Evolutionary conservation across 2,329 filamentous ascomycete genomes (phyloP).

Genomic region (Bisporella sp.): DNA sequence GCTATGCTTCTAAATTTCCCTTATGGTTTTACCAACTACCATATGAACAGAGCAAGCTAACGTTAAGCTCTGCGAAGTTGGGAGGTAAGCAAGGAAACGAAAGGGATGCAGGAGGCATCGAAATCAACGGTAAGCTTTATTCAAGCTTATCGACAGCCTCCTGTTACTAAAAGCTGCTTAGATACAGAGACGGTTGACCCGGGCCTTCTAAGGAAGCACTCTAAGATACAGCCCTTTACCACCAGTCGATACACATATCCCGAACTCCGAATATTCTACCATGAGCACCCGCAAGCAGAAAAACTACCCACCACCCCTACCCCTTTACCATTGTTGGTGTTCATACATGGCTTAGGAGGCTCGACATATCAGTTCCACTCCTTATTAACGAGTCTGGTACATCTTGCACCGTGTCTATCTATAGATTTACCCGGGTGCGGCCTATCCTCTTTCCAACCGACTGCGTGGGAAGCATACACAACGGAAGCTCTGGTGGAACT

Average conservation of each 20-base stretch:
- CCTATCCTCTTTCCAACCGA: slow-evolving; percentile 65
- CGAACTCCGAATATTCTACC: slow-evolving; percentile 74
- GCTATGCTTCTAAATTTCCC: too few species aligned
- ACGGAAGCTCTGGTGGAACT: slow-evolving; percentile 69
- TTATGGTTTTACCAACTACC: too few species aligned
- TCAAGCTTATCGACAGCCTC: too few species aligned
- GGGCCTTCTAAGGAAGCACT: slow-evolving; percentile 71
- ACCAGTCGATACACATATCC: slow-evolving; percentile 64
- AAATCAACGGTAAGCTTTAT: slow-evolving; percentile 15
- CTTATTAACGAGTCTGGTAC: slow-evolving; percentile 72
- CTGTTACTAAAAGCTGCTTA: slow-evolving; percentile 1
- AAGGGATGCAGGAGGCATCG: slow-evolving; percentile 1
- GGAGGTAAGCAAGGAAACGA: background rate
- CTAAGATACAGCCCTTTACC: slow-evolving; percentile 63
- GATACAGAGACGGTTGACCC: slow-evolving; percentile 48
- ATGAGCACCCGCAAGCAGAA: slow-evolving; percentile 72
- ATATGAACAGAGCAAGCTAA: too few species aligned
- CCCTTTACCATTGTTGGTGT: slow-evolving; percentile 78
- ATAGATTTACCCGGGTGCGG: slow-evolving; percentile 91
- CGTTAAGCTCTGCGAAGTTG: too few species aligned
- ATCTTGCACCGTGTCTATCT: slow-evolving; percentile 76
- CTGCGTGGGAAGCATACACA: slow-evolving; percentile 70
- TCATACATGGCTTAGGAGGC: slow-evolving; percentile 89
- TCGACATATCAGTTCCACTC: slow-evolving; percentile 83
- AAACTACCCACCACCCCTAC: slow-evolving; percentile 69